These are phyloP conservation scores for Murraya paniculata DNA, from an alignment of 345 rosid genomes.

Conservation along the genomic window DNA sequence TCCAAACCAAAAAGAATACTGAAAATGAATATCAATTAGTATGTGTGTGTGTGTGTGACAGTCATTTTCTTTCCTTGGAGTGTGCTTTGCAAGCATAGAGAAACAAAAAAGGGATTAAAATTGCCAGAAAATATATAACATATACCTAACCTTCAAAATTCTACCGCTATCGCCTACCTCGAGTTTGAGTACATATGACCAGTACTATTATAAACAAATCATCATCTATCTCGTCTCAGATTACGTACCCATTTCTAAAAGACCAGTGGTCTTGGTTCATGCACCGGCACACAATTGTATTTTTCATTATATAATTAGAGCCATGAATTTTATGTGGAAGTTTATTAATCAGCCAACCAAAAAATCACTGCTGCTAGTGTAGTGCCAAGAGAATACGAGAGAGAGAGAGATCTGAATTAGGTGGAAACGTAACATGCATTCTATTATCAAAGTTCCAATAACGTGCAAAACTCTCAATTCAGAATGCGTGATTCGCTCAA, in stretches of 20 bases:
- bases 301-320: background rate
- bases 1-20: too few species aligned
- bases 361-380: background rate
- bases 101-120: background rate
- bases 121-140: background rate
- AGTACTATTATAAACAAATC: background rate
- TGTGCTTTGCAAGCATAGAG: background rate
- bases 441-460: background rate
- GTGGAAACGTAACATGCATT: background rate
- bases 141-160: slow-evolving; percentile 8
- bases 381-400: background rate
- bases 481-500: slow-evolving; percentile 11
- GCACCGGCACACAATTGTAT: background rate
- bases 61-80: background rate
- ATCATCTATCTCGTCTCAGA: background rate
- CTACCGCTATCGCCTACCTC: slow-evolving; percentile 1
- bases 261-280: slow-evolving; percentile 6
- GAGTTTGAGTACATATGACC: background rate
- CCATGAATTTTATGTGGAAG: background rate
- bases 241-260: background rate
- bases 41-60: background rate
- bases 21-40: too few species aligned
- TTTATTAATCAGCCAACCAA: background rate
- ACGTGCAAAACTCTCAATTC: slow-evolving; percentile 16
- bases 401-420: slow-evolving; percentile 7